Conservation (phyloP, 768 basidiomycete species). For the Leccinum ochraceum region DNA sequence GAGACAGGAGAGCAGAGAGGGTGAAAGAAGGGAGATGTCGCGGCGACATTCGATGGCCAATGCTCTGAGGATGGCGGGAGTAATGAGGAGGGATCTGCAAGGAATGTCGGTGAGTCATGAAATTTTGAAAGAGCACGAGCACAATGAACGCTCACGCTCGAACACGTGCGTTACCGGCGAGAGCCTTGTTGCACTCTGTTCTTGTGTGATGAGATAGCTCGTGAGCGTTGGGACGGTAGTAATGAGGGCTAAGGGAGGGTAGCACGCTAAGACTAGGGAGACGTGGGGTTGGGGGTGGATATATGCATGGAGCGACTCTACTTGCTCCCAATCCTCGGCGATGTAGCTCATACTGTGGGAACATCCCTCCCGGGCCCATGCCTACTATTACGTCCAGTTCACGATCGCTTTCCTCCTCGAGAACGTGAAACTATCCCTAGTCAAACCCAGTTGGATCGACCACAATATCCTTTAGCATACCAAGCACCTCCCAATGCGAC, state of each 20-base stretch:
- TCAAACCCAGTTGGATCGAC: conserved; percentile 48
- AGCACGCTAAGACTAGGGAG: conserved; percentile 81
- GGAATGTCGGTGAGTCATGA: background rate
- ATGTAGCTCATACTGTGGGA: conserved; percentile 17
- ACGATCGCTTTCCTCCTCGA: conserved; percentile 59
- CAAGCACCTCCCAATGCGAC: conserved; percentile 49
- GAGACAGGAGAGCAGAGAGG: conserved; percentile 66
- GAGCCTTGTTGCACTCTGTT: conserved; percentile 63
- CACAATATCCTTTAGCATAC: conserved; percentile 44
- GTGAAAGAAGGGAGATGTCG: conserved; percentile 75
- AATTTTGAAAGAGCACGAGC: background rate
- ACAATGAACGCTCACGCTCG: conserved; percentile 66
- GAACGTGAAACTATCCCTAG: conserved; percentile 46
- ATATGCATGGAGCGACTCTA: conserved; percentile 54
- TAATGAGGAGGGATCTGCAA: conserved; percentile 72
- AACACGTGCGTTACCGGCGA: conserved; percentile 69
- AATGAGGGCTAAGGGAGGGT: conserved; percentile 75
- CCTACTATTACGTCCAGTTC: background rate
- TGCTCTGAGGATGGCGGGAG: conserved; percentile 78
- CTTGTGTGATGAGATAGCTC: conserved; percentile 75
- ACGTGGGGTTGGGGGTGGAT: conserved; percentile 80
- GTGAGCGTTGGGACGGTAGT: conserved; percentile 77
- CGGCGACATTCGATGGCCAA: conserved; percentile 85
- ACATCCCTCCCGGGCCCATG: conserved; percentile 9
- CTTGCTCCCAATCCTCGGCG: background rate